Evolutionary conservation across 1,284 basidiomycete species (phyloP).

Genomic region (Rhodotorula sp.): DNA sequence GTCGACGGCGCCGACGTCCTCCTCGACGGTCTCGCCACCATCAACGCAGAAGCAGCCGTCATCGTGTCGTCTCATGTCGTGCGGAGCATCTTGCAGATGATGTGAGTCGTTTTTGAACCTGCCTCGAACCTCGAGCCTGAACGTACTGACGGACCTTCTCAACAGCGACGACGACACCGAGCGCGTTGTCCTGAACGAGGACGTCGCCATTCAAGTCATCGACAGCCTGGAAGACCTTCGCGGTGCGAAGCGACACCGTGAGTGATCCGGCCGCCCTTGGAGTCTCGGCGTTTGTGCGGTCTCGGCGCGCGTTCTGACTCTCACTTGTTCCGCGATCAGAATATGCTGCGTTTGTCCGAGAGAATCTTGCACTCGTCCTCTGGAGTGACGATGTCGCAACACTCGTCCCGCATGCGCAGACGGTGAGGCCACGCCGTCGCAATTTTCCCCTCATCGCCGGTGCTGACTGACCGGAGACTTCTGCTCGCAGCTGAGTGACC

Average conservation of each 20-base stretch:
- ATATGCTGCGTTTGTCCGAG: slow-evolving; percentile 30
- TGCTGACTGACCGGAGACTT: too few relatives aligned
- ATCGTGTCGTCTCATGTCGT: slow-evolving; percentile 31
- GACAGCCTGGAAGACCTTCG: slow-evolving; percentile 22
- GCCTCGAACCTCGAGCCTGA: background rate
- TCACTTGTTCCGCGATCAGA: slow-evolving; percentile 2
- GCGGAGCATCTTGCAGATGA: slow-evolving; percentile 12
- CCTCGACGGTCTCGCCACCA: slow-evolving; percentile 17
- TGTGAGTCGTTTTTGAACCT: background rate
- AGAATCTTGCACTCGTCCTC: slow-evolving; percentile 16
- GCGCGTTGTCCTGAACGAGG: slow-evolving; percentile 16
- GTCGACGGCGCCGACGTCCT: slow-evolving; percentile 25
- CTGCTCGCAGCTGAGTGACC: slow-evolving; percentile 5
- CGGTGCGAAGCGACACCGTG: slow-evolving; percentile 25
- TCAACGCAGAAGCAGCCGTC: slow-evolving; percentile 31
- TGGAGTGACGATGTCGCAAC: slow-evolving; percentile 29
- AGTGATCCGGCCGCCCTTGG: background rate
- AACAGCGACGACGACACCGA: slow-evolving; percentile 5
- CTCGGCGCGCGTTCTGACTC: background rate
- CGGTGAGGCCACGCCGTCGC: background rate
- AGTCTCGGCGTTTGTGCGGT: background rate
- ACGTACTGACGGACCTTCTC: background rate
- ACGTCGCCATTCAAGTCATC: slow-evolving; percentile 23
- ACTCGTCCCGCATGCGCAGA: slow-evolving; percentile 20
- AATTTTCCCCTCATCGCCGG: background rate